Evolutionary conservation across 2,329 filamentous ascomycete species (phyloP).

Genomic region (Aureobasidium mangrovei): DNA sequence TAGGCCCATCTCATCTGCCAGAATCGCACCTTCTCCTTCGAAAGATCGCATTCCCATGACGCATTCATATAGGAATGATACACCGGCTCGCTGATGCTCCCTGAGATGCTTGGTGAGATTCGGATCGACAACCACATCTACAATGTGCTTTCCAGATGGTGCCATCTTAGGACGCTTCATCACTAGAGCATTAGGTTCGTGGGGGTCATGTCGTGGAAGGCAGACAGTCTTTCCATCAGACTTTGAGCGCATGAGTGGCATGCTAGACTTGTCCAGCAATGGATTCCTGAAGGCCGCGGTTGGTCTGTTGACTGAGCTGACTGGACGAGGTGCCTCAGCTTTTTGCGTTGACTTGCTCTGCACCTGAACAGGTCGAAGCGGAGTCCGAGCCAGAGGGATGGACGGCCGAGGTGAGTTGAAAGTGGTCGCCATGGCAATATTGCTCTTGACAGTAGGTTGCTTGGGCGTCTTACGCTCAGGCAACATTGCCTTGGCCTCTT

Average conservation of each 20-base stretch:
- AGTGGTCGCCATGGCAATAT: background rate
- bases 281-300: slow-evolving; percentile 53
- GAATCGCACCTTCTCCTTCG: slow-evolving; percentile 59
- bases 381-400: slow-evolving; percentile 7
- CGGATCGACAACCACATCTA: slow-evolving; percentile 66
- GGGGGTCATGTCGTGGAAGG: slow-evolving; percentile 57
- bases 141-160: slow-evolving; percentile 54
- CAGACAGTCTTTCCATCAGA: slow-evolving; percentile 38
- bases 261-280: slow-evolving; percentile 44
- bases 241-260: slow-evolving; percentile 30
- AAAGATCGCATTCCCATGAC: slow-evolving; percentile 63
- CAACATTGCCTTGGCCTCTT: slow-evolving; percentile 44
- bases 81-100: slow-evolving; percentile 60
- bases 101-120: slow-evolving; percentile 53
- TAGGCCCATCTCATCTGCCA: slow-evolving; percentile 69
- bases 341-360: slow-evolving; percentile 20
- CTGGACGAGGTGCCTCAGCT: slow-evolving; percentile 18
- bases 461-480: background rate
- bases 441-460: background rate
- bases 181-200: slow-evolving; percentile 50
- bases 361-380: slow-evolving; percentile 1
- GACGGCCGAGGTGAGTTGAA: background rate
- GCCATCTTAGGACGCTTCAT: slow-evolving; percentile 53
- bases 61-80: slow-evolving; percentile 65
- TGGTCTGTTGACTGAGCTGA: slow-evolving; percentile 23